Percentiles rank a stretch among this genome's conserved stretches.
These are phyloP conservation scores for Boletus huronensis DNA, from an alignment of 768 basidiomycete species.

Conservation along the genomic window DNA sequence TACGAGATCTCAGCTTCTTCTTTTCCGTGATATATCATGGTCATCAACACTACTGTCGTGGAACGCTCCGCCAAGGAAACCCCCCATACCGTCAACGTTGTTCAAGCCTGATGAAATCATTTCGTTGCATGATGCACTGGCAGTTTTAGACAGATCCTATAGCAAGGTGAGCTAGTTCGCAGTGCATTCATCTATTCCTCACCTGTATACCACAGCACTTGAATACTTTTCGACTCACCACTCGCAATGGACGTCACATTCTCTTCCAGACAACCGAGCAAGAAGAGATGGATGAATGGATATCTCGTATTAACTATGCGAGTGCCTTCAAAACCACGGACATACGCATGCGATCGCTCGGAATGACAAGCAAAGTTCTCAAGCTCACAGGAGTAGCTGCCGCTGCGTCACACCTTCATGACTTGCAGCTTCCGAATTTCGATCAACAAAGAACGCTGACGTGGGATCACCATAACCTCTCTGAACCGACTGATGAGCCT, in stretches of 20 bases:
- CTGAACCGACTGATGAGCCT: conserved; percentile 37
- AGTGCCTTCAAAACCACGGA: conserved; percentile 86
- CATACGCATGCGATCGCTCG: conserved; percentile 72
- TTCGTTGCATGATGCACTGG: conserved; percentile 72
- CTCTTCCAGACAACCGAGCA: conserved; percentile 72
- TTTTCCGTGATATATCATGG: conserved; percentile 76
- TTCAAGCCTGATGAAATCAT: conserved; percentile 85
- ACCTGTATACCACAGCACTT: conserved; percentile 39
- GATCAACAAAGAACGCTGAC: conserved; percentile 24
- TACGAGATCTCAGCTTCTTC: conserved; percentile 85
- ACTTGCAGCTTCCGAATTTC: conserved; percentile 43
- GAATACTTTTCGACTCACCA: conserved; percentile 73
- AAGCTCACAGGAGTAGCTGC: conserved; percentile 82
- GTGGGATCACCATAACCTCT: conserved; percentile 44
- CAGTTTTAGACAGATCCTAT: conserved; percentile 76
- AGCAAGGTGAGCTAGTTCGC: conserved; percentile 53
- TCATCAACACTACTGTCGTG: conserved; percentile 44
- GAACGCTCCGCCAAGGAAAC: conserved; percentile 34
- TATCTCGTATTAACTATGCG: conserved; percentile 90
- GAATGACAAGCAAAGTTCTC: conserved; percentile 66
- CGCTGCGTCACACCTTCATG: conserved; percentile 78
- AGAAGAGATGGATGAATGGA: conserved; percentile 83
- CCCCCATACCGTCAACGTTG: conserved; percentile 39
- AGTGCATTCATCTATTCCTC: not conserved
- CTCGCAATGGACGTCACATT: conserved; percentile 75